Evolutionary conservation across 371 early-diverging fungal species (phyloP).

Genomic region (Batkoa obscura): DNA sequence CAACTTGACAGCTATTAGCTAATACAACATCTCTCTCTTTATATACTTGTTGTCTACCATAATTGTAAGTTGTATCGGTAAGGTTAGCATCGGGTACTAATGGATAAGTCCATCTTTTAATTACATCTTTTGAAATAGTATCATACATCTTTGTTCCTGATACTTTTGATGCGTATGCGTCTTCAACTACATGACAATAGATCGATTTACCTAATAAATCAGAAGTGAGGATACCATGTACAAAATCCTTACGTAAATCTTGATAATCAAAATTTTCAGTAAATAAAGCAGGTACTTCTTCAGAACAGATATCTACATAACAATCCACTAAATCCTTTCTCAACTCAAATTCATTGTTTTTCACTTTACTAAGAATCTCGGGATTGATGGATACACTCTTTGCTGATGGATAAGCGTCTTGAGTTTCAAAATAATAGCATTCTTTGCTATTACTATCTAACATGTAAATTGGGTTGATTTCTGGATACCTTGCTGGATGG

Average conservation of each 20-base stretch:
- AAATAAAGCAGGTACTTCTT: conserved; percentile 79
- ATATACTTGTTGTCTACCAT: conserved; percentile 62
- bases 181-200: conserved; percentile 53
- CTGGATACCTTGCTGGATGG: conserved; percentile 22
- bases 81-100: conserved; percentile 79
- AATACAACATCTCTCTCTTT: conserved; percentile 56
- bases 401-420: conserved; percentile 42
- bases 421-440: conserved; percentile 63
- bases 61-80: conserved; percentile 42
- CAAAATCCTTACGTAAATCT: conserved; percentile 72
- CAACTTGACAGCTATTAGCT: conserved; percentile 12
- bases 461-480: conserved; percentile 65
- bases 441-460: conserved; percentile 52
- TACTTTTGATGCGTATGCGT: conserved; percentile 70
- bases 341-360: conserved; percentile 47
- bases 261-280: conserved; percentile 97
- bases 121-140: conserved; percentile 66
- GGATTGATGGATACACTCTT: conserved; percentile 32
- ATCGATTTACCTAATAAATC: conserved; percentile 78
- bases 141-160: conserved; percentile 66
- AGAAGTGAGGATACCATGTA: conserved; percentile 75
- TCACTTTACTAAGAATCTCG: conserved; percentile 23
- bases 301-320: conserved; percentile 79
- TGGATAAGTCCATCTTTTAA: conserved; percentile 84
- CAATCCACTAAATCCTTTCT: conserved; percentile 86